Percentiles rank a stretch among this genome's conserved stretches.
phyloP scores from a whole-genome alignment of 768 basidiomycete species.

The Amanita pseudoporphyria region DNA sequence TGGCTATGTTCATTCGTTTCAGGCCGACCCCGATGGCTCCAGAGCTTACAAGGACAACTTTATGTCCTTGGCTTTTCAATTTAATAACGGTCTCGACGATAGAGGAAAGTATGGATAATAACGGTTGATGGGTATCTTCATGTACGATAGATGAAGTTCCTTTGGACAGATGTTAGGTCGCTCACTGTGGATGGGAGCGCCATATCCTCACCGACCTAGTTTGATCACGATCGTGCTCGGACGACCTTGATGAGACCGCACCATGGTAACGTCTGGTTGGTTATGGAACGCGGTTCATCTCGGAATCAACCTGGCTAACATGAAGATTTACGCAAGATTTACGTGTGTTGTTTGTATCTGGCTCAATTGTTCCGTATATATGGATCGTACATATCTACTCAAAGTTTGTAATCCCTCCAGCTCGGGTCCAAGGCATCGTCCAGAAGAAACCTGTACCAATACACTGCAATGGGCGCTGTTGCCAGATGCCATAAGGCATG shows the following conservation, averaged over 20 bases:
- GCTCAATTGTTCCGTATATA: no score
- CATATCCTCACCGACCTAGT: slow-evolving; percentile 41
- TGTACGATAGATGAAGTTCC: slow-evolving; percentile 97
- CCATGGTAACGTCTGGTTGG: slow-evolving; percentile 3
- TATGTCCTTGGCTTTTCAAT: slow-evolving; percentile 75
- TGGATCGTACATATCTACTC: slow-evolving; percentile 1
- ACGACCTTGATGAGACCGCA: slow-evolving; percentile 17
- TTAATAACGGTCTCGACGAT: slow-evolving; percentile 85
- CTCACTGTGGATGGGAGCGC: no score
- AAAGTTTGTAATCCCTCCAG: slow-evolving; percentile 42
- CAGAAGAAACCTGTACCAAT: slow-evolving; percentile 84
- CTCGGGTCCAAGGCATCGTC: slow-evolving; percentile 62
- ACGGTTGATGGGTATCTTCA: slow-evolving; percentile 85
- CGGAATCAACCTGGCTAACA: neutral
- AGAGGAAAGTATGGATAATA: slow-evolving; percentile 84
- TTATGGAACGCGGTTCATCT: neutral
- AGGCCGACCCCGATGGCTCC: slow-evolving; percentile 97
- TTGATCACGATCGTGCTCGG: slow-evolving; percentile 79
- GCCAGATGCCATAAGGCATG: slow-evolving; percentile 90
- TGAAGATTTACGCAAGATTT: no score
- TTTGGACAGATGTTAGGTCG: slow-evolving; percentile 17
- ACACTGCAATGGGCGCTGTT: slow-evolving; percentile 65
- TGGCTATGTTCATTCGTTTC: slow-evolving; percentile 80
- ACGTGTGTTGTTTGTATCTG: no score
- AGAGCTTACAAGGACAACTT: slow-evolving; percentile 91